These are phyloP conservation scores for Nakazawaea ambrosiae DNA, from an alignment of 805 yeast genomes.

Conservation along the genomic window DNA sequence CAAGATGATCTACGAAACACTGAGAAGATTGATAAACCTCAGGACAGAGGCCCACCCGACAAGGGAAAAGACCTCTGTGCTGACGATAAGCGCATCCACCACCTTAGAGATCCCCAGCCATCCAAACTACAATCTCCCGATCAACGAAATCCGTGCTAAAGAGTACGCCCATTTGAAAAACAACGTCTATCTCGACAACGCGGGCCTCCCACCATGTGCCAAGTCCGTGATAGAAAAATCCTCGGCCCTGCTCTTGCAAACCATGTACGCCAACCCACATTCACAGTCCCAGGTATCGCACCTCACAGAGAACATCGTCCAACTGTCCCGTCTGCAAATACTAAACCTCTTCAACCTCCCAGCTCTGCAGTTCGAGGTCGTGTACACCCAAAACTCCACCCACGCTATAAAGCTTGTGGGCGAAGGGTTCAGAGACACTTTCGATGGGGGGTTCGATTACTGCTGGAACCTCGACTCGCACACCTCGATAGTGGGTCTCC, in stretches of 20 bases:
- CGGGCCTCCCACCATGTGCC: slow-evolving; percentile 33
- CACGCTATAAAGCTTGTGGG: slow-evolving; percentile 28
- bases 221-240: slow-evolving; percentile 20
- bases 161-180: slow-evolving; percentile 20
- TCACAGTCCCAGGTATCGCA: slow-evolving; percentile 29
- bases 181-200: slow-evolving; percentile 32
- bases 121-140: neutral
- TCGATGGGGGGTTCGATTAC: slow-evolving; percentile 17
- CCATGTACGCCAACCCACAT: slow-evolving; percentile 33
- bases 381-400: slow-evolving; percentile 34
- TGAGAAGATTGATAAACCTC: no score
- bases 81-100: no score
- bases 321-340: slow-evolving; percentile 21
- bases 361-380: slow-evolving; percentile 28
- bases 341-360: slow-evolving; percentile 27
- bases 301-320: slow-evolving; percentile 20
- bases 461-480: slow-evolving; percentile 28
- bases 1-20: no score
- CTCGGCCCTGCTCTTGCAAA: slow-evolving; percentile 17
- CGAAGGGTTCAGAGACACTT: slow-evolving; percentile 21
- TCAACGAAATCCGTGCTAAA: slow-evolving; percentile 13
- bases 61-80: no score
- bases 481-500: slow-evolving; percentile 34
- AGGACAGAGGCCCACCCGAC: no score
- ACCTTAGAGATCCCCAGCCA: no score